These are phyloP conservation scores for Colletotrichum graminicola DNA, from an alignment of 2,329 filamentous ascomycete genomes.

Conservation along the genomic window DNA sequence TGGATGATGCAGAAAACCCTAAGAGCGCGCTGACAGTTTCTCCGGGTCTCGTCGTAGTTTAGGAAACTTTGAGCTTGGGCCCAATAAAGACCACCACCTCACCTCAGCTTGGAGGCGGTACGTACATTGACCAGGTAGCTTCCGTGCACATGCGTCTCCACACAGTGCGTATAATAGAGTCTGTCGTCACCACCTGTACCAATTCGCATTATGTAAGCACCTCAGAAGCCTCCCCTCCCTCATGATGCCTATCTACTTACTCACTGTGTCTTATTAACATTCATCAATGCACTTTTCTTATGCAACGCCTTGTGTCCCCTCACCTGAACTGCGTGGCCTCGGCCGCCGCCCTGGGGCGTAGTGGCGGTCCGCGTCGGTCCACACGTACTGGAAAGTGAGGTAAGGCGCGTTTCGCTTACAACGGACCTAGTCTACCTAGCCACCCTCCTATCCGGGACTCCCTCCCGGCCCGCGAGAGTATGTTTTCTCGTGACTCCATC, in stretches of 20 bases:
- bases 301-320: not conserved
- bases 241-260: not conserved
- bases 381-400: not conserved
- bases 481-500: not conserved
- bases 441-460: not conserved
- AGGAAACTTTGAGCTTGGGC: slow-evolving; percentile 33
- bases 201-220: slow-evolving; percentile 18
- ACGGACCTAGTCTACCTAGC: not conserved
- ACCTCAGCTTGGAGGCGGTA: not conserved
- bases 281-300: not conserved
- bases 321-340: slow-evolving; percentile 23
- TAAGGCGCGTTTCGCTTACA: slow-evolving; percentile 1
- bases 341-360: slow-evolving; percentile 18
- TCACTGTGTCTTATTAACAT: not conserved
- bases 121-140: not conserved
- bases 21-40: slow-evolving; percentile 23
- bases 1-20: slow-evolving; percentile 3
- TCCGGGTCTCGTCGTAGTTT: not conserved
- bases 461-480: not conserved
- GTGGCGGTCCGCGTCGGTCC: slow-evolving; percentile 21
- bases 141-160: slow-evolving; percentile 9
- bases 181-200: not conserved
- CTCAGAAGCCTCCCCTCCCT: not conserved
- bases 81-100: slow-evolving; percentile 17
- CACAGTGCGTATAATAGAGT: slow-evolving; percentile 29